Conservation (phyloP, 345 rosid species). For the Eucalyptus guilfoylei region DNA sequence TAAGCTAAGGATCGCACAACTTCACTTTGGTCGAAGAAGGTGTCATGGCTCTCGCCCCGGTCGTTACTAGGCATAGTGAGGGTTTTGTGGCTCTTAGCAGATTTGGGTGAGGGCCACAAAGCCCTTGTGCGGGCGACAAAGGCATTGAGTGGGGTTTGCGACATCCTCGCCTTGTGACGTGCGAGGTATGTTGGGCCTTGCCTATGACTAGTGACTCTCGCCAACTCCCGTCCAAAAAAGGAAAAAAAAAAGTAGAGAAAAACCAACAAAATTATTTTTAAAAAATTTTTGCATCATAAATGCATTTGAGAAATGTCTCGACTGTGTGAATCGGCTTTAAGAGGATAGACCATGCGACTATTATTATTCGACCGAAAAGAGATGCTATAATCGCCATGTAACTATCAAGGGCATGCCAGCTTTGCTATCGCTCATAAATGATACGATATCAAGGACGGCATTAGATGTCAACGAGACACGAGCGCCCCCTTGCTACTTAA, state of each 20-base stretch:
- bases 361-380: background rate
- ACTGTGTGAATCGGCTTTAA: background rate
- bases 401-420: too few relatives aligned
- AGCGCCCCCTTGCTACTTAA: background rate
- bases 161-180: too few relatives aligned
- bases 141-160: too few relatives aligned
- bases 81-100: fast-evolving
- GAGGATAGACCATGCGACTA: background rate
- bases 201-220: background rate
- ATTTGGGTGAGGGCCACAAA: too few relatives aligned
- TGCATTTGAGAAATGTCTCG: background rate
- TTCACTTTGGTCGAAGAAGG: fast-evolving
- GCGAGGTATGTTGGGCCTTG: too few relatives aligned
- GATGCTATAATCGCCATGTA: background rate
- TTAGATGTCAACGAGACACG: background rate
- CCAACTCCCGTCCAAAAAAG: background rate
- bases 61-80: too few relatives aligned
- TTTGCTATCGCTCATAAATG: background rate
- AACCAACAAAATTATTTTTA: background rate
- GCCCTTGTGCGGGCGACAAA: too few relatives aligned
- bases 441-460: background rate
- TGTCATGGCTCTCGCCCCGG: fast-evolving
- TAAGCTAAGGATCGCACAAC: fast-evolving
- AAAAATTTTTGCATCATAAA: too few relatives aligned
- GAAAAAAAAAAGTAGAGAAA: too few relatives aligned